phyloP scores from a whole-genome alignment of 805 yeast species.

The Lipomyces mesembrius region DNA sequence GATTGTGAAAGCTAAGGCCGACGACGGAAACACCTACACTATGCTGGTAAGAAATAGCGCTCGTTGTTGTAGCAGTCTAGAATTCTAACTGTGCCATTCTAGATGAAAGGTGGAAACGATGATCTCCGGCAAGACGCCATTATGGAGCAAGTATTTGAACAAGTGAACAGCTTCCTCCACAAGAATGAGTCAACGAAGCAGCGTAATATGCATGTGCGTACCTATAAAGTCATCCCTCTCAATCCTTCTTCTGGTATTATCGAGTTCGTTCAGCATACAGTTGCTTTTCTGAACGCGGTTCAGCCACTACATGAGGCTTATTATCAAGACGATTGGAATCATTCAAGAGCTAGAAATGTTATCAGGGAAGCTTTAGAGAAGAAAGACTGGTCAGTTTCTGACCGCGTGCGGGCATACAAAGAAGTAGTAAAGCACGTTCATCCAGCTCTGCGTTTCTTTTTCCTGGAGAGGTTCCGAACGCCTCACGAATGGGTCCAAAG shows the following conservation, averaged over 20 bases:
- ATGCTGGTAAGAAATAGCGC: slow-evolving; percentile 53
- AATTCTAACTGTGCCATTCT: neutral
- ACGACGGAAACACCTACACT: slow-evolving; percentile 63
- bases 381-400: slow-evolving; percentile 41
- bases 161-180: slow-evolving; percentile 70
- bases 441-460: slow-evolving; percentile 75
- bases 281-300: slow-evolving; percentile 70
- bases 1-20: slow-evolving; percentile 59
- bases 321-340: slow-evolving; percentile 52
- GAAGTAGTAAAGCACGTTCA: slow-evolving; percentile 56
- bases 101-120: slow-evolving; percentile 77
- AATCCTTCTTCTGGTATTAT: slow-evolving; percentile 88
- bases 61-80: neutral
- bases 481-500: slow-evolving; percentile 77
- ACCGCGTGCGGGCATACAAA: slow-evolving; percentile 49
- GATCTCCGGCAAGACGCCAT: slow-evolving; percentile 94
- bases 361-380: slow-evolving; percentile 65
- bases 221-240: slow-evolving; percentile 87
- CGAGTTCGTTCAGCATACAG: slow-evolving; percentile 83
- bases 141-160: slow-evolving; percentile 95
- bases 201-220: slow-evolving; percentile 67
- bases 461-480: slow-evolving; percentile 65
- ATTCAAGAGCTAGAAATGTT: slow-evolving; percentile 62
- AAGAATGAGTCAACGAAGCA: slow-evolving; percentile 60
- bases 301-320: slow-evolving; percentile 60